phyloP scores from a whole-genome alignment of 2,329 filamentous ascomycete species.

The Didymella arachidicola region DNA sequence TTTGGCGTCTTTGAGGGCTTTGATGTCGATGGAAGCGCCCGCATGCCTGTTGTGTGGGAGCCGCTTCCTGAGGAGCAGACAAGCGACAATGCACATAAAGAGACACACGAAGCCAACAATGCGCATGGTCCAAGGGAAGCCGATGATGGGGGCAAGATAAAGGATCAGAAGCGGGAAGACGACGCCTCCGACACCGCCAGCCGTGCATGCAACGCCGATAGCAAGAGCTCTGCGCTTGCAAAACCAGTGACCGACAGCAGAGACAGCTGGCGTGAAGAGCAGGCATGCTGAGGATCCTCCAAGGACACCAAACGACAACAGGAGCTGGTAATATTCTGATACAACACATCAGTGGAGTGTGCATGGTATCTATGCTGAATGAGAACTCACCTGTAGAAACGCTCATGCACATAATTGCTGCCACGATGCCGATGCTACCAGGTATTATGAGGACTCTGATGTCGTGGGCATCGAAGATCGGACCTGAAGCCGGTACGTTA shows the following conservation, averaged over 20 bases:
- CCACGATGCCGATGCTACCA: slow-evolving; percentile 41
- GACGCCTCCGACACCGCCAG: slow-evolving; percentile 54
- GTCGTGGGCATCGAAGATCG: slow-evolving; percentile 51
- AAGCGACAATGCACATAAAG: slow-evolving; percentile 22
- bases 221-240: slow-evolving; percentile 50
- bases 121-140: slow-evolving; percentile 68
- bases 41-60: slow-evolving; percentile 51
- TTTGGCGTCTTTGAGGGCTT: slow-evolving; percentile 35
- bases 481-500: slow-evolving; percentile 34
- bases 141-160: slow-evolving; percentile 62
- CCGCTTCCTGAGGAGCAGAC: slow-evolving; percentile 58
- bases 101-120: slow-evolving; percentile 68
- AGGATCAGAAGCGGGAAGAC: slow-evolving; percentile 64
- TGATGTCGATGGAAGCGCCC: slow-evolving; percentile 47
- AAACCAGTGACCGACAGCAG: slow-evolving; percentile 54
- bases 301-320: slow-evolving; percentile 56
- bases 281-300: slow-evolving; percentile 52
- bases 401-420: slow-evolving; percentile 43
- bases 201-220: slow-evolving; percentile 53
- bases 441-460: slow-evolving; percentile 41
- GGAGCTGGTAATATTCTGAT: slow-evolving; percentile 53
- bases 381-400: slow-evolving; percentile 28
- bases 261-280: slow-evolving; percentile 50
- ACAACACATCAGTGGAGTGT: not conserved
- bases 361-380: too few relatives aligned